Base-by-base conservation (phyloP, 2,329 filamentous ascomycete genomes). In the Aspergillaceae sp. region DNA sequence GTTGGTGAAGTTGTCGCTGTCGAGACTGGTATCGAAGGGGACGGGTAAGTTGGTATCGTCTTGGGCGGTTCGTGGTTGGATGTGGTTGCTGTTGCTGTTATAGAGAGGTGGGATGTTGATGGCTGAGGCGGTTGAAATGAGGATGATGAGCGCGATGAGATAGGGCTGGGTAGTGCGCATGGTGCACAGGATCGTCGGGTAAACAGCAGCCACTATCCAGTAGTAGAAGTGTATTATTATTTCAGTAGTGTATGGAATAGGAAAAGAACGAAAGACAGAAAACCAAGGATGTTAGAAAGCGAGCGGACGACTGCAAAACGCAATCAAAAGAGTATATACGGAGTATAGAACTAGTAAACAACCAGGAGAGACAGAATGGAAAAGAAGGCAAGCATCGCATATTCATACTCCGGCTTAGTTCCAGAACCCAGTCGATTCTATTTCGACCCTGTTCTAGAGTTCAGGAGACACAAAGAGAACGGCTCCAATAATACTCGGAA, bases 1-100 rank as follows among this genome's bases (percentile, higher is more conserved):
- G 44, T 63, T 66, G 10, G 77, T 76, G 65, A 86, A 85, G 55
- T 84, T 83, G 51, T 74, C 74, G 5, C 76, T 19, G 19, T 19
- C 74, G 29, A 85, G 64, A 42, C 74, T 77, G 46, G 76, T 80
- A 56, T 89, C 85, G 58, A 87, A 87, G 2, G 84, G 76, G 7
- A 66, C 78, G 0, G 83, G 86, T 37, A 84, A 51, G n/a, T 48
- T 46, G 10, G 51, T 45, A 9, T 19, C 36, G 11, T 19, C 9
- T 38, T 11, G 7, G 10, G 50, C 47, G 7, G 56, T 45, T 2
- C 19, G 38, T 52, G 11, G 27, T 7, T 38, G 11, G 11, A 19
- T 11, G 27, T 8, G 36, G 27, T 38, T 28, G 36, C 36, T 38
- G 36, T 19, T 36, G 11, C 26, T 26, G 8, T 26, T 19, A 26